Conservation (phyloP, 495 filamentous ascomycete species). For the Aspergillus sclerotiicarbonarius region DNA sequence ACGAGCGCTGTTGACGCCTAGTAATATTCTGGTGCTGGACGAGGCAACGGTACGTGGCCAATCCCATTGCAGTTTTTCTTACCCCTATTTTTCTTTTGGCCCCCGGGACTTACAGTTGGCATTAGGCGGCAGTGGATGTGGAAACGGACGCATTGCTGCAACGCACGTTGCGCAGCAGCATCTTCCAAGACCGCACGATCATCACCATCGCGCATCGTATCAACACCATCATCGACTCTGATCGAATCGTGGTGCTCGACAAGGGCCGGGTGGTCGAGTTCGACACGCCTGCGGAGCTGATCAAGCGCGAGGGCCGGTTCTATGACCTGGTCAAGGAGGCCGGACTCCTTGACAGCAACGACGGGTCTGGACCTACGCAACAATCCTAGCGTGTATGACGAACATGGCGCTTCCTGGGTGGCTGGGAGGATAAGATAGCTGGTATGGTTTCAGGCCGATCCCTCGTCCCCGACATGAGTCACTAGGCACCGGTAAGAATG, state of each 20-base stretch:
- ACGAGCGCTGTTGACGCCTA: slow-evolving; percentile 88
- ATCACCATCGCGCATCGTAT: slow-evolving; percentile 97
- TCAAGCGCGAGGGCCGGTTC: slow-evolving; percentile 52
- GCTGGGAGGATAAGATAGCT: slow-evolving; percentile 1
- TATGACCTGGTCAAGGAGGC: slow-evolving; percentile 58
- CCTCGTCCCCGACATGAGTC: not conserved
- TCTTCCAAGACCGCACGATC: slow-evolving; percentile 88
- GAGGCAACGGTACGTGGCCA: slow-evolving; percentile 72
- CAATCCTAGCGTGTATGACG: slow-evolving; percentile 14
- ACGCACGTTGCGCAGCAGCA: slow-evolving; percentile 52
- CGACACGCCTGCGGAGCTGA: slow-evolving; percentile 54
- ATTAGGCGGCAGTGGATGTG: slow-evolving; percentile 84
- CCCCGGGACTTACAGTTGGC: slow-evolving; percentile 18
- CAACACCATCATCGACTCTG: slow-evolving; percentile 92
- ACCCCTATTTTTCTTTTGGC: slow-evolving; percentile 3
- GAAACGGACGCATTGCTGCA: slow-evolving; percentile 86
- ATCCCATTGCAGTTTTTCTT: slow-evolving; percentile 7
- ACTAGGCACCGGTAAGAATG: slow-evolving; percentile 3
- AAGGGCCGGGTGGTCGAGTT: slow-evolving; percentile 59
- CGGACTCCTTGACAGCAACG: slow-evolving; percentile 50
- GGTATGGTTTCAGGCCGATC: slow-evolving; percentile 9
- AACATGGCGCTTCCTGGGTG: slow-evolving; percentile 4
- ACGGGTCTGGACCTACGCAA: slow-evolving; percentile 32
- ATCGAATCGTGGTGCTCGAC: slow-evolving; percentile 87
- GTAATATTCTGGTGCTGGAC: slow-evolving; percentile 95